A percentile compares a stretch with the other conserved stretches of the same genome.
Conservation (phyloP, 768 basidiomycete species). For the Podaxis sp. region DNA sequence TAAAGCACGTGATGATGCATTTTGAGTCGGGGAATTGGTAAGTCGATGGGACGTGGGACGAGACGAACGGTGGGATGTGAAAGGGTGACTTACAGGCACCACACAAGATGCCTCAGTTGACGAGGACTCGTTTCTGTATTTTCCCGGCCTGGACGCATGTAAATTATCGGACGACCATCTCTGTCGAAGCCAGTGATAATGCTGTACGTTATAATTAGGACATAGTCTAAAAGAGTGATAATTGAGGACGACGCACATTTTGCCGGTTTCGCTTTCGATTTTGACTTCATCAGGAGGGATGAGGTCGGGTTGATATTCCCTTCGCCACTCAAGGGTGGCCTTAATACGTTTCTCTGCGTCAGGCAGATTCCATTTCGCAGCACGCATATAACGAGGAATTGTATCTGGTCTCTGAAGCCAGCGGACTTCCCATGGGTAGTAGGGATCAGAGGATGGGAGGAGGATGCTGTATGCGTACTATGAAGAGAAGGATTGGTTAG, state of each 20-base stretch:
- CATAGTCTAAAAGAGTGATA: background rate
- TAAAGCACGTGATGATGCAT: background rate
- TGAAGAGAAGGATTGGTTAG: background rate
- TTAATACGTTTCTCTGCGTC: conserved; percentile 78
- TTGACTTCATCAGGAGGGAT: conserved; percentile 78
- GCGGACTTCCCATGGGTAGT: conserved; percentile 70
- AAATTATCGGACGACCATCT: conserved; percentile 83
- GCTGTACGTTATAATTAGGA: conserved; percentile 29
- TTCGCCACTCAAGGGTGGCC: conserved; percentile 77
- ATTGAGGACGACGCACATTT: conserved; percentile 55
- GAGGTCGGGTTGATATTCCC: conserved; percentile 81
- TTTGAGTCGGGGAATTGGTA: background rate
- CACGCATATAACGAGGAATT: conserved; percentile 74
- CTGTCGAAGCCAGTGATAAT: conserved; percentile 82
- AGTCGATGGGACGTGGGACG: background rate
- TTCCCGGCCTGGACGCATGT: conserved; percentile 85
- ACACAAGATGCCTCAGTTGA: conserved; percentile 82
- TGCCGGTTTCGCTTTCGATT: conserved; percentile 79
- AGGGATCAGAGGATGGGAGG: conserved; percentile 65
- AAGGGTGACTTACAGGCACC: conserved; percentile 64
- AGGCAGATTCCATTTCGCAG: conserved; percentile 76
- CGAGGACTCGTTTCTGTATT: conserved; percentile 76
- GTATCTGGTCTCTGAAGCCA: conserved; percentile 73
- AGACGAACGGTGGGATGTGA: background rate
- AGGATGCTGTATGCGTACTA: conserved; percentile 67